Evolutionary conservation across 768 basidiomycete genomes (phyloP), one percentile per base, ranked within the genome.

Genomic region (Lactarius psammicola): DNA sequence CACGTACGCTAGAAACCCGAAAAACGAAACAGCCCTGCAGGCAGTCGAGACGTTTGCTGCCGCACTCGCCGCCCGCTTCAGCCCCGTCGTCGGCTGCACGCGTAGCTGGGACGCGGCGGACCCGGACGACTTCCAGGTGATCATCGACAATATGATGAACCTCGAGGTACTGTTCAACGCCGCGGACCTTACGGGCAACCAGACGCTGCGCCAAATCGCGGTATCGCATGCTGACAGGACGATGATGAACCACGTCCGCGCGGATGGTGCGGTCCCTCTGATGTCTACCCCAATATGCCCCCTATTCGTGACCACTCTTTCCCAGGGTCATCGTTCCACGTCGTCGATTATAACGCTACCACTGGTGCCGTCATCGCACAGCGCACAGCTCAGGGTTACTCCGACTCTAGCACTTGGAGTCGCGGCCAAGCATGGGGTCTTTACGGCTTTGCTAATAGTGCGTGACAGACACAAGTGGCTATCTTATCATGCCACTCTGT

Each of bases 101-200:
- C 79, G 86, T n/a, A 87, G 86, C 72, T 89, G 87, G 87, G 83
- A 87, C 69, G 74, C 82, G 1, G 55, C 81, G 2, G 82, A 86
- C 71, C 82, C 86, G 6, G 84, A 83, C 2, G 79, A 84, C 68
- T 89, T 89, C 72, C 79, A 80, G 72, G 87, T 89, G 58, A 88
- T 90, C 73, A 88, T 89, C 55, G 88, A 90, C 76, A 89, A 88
- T 72, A 88, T 90, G 87, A 88, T 90, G 86, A 90, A 87, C 70
- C 81, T 90, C 23, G 87, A 89, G 65, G 76, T 79, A 30, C 40
- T 68, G 17, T 64, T 31, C 56, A 1, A 3, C 17, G 40, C 57
- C 7, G 83, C 79, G 49, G 75, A 75, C n/a, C 75, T 89, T 28
- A 89, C 86, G 0, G 81, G 83, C 2, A 88, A 89, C 68, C 70